A percentile compares a stretch with the other conserved stretches of the same genome.
Evolutionary conservation across 1,284 basidiomycete species (phyloP).

Genomic region (Mycena citricolor): DNA sequence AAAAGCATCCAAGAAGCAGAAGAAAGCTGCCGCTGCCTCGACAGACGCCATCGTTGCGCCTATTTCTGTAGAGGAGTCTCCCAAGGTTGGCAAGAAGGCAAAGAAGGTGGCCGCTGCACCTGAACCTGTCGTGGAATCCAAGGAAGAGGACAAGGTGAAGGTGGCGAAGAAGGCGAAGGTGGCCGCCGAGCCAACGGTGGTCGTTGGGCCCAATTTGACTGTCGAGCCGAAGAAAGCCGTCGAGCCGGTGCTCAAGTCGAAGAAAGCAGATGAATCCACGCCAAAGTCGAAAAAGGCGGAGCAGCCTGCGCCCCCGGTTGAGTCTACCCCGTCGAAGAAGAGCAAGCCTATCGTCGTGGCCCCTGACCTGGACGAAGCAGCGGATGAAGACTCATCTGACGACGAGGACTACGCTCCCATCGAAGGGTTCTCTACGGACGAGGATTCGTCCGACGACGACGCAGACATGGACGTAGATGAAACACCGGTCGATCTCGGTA

Average conservation of each 20-base stretch:
- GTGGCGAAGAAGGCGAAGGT: background rate
- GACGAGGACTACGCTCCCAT: constrained; percentile 46
- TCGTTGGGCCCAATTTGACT: background rate
- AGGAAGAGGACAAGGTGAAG: background rate
- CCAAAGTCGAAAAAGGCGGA: constrained; percentile 20
- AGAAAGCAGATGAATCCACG: background rate
- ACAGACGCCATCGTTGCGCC: too few relatives aligned
- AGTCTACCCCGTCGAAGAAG: background rate
- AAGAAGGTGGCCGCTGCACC: too few relatives aligned
- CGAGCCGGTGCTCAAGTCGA: background rate
- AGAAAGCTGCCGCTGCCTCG: too few relatives aligned
- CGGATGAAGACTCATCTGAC: constrained; percentile 26
- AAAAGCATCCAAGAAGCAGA: too few relatives aligned
- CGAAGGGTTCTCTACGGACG: constrained; percentile 76
- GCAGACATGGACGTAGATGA: constrained; percentile 49
- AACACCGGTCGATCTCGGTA: constrained; percentile 60
- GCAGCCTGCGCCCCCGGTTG: constrained; percentile 11
- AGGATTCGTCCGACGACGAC: constrained; percentile 80
- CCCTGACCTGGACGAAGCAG: constrained; percentile 22
- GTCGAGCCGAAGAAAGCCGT: too few relatives aligned
- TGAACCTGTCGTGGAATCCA: too few relatives aligned
- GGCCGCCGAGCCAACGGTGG: too few relatives aligned
- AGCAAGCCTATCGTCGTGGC: constrained; percentile 20
- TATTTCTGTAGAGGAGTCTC: too few relatives aligned
- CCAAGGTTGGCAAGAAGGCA: too few relatives aligned